These are phyloP conservation scores for Paradendryphiella salina DNA, from an alignment of 2,329 filamentous ascomycete genomes.

Conservation along the genomic window DNA sequence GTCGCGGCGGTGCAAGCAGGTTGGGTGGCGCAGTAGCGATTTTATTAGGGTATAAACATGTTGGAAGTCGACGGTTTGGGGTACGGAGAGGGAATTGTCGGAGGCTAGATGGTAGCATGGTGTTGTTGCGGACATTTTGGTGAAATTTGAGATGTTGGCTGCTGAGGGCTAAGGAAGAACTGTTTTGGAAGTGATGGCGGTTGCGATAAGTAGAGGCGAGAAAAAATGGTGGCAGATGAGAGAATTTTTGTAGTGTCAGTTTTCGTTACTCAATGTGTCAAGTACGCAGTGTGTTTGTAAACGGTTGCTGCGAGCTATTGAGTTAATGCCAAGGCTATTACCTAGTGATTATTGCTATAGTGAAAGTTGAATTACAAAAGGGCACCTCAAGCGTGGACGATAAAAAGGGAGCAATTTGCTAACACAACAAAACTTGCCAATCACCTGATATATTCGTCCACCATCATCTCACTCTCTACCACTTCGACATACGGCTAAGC, in stretches of 20 bases:
- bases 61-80: slow-evolving; percentile 1
- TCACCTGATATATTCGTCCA: not conserved
- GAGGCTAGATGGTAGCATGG: not conserved
- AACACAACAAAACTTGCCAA: not conserved
- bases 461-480: slow-evolving; percentile 43
- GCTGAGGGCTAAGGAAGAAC: no score
- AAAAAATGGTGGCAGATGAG: no score
- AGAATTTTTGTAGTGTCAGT: no score
- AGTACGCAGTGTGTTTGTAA: not conserved
- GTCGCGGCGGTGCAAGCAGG: not conserved
- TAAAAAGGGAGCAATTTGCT: not conserved
- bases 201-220: no score
- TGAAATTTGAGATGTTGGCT: not conserved
- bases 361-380: not conserved
- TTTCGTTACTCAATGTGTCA: no score
- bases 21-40: slow-evolving; percentile 8
- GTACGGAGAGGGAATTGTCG: not conserved
- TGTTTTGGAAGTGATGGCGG: no score
- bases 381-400: not conserved
- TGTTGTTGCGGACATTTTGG: not conserved
- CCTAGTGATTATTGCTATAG: not conserved
- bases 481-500: slow-evolving; percentile 64
- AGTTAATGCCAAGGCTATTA: slow-evolving; percentile 10
- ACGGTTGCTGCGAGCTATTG: not conserved
- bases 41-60: slow-evolving; percentile 21